phyloP scores from a whole-genome alignment of 75 land plant species.

The Selaginella tamariscina region DNA sequence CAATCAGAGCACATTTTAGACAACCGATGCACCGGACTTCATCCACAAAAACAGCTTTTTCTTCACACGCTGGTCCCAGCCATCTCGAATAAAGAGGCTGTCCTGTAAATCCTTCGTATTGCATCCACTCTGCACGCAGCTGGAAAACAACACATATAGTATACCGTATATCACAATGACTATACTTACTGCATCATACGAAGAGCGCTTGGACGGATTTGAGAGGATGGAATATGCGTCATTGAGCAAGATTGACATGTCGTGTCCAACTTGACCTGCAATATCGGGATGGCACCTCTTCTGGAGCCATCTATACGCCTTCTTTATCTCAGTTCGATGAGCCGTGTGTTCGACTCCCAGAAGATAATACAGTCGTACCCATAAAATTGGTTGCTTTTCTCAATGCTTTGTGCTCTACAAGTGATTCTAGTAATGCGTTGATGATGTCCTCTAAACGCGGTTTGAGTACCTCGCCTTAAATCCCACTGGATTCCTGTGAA shows the following conservation, averaged over 20 bases:
- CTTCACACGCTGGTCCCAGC: constrained; percentile 55
- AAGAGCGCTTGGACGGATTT: constrained; percentile 42
- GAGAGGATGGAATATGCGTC: constrained; percentile 69
- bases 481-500: too few species aligned
- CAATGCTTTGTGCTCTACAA: too few species aligned
- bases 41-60: constrained; percentile 85
- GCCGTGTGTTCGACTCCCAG: constrained; percentile 68
- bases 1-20: constrained; percentile 86
- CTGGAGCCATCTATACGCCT: constrained; percentile 73
- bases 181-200: constrained; percentile 54
- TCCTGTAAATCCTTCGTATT: constrained; percentile 69
- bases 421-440: too few species aligned
- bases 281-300: constrained; percentile 95
- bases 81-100: constrained; percentile 78
- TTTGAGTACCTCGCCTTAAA: too few species aligned
- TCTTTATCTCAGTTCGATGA: constrained; percentile 40
- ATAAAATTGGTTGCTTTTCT: not conserved
- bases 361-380: constrained; percentile 78
- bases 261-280: constrained; percentile 78
- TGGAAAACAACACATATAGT: constrained; percentile 20
- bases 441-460: too few species aligned
- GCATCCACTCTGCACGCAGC: constrained; percentile 46
- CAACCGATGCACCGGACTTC: constrained; percentile 87
- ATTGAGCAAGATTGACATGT: constrained; percentile 93
- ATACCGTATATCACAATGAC: not conserved